Conservation (phyloP, 192 early-diverging fungal genomes). For the Geranomyces michiganensis region DNA sequence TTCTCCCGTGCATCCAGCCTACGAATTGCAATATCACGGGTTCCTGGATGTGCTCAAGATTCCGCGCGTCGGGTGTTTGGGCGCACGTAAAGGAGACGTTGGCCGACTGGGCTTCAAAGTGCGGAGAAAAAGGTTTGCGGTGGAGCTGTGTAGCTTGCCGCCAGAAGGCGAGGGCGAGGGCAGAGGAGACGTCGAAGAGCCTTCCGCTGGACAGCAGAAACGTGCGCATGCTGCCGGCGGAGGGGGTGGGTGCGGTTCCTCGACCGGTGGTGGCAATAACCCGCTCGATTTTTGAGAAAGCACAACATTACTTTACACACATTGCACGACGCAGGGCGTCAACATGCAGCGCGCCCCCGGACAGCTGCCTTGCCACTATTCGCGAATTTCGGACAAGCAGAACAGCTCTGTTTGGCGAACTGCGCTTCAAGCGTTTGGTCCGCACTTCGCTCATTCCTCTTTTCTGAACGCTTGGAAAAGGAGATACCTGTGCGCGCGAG, state of each 20-base stretch:
- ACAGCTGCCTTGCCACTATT: too few species aligned
- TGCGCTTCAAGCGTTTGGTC: too few species aligned
- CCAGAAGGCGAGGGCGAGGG: conserved; percentile 80
- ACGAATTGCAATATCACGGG: conserved; percentile 81
- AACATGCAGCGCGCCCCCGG: too few species aligned
- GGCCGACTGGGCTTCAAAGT: conserved; percentile 79
- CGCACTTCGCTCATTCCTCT: neutral
- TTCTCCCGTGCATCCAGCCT: conserved; percentile 55
- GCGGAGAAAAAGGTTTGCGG: conserved; percentile 84
- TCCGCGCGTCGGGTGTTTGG: conserved; percentile 75
- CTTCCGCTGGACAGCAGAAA: neutral
- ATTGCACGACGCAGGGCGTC: too few species aligned
- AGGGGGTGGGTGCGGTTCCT: neutral
- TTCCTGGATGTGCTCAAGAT: conserved; percentile 85
- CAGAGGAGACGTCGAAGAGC: conserved; percentile 5
- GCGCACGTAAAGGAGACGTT: conserved; percentile 36
- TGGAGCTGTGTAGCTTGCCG: conserved; percentile 93
- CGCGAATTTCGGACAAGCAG: too few species aligned
- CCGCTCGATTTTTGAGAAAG: neutral
- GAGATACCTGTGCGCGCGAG: neutral
- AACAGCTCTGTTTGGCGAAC: too few species aligned
- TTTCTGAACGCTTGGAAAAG: conserved; percentile 18
- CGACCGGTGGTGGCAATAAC: neutral
- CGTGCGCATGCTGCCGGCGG: too few species aligned
- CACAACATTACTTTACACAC: too few species aligned